Evolutionary conservation across 1,139 yeast species (phyloP), one percentile per base, ranked within the genome.

Genomic region (Pichia sp.): DNA sequence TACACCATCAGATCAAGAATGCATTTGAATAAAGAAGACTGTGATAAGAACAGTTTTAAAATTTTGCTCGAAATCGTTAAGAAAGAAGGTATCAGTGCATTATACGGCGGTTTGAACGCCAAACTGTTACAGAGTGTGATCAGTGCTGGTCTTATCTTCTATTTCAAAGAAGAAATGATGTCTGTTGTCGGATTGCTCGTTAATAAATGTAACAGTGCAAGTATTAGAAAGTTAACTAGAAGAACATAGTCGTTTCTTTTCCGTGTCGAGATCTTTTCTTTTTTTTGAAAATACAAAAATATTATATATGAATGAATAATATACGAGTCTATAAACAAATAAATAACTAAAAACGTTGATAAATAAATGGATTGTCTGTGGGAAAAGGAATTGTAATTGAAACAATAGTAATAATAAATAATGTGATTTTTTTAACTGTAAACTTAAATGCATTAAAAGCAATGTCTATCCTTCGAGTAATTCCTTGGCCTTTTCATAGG

Each of bases 141-240:
- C 50, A 88, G 96, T 38, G 94, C 96, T 6, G 97, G 96, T 1
- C 86, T 91, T 61, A 74, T 91, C 59, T 91, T 91, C 65, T 87
- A 84, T 66, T 90, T 91, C 69, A 91, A 91, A 70, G 97, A 91
- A 65, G 93, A 87, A 66, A 76, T 90, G 55, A 76, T 83, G 50
- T 59, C 67, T 4, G 71, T 81, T n/a, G 73, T 79, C 48, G 48
- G 35, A 20, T 18, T 31, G 15, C 5, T 31, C 5, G 35, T 45
- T 9, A 34, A 38, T 22, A 38, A 10, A 8, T 38, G 38, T 27
- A 45, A 34, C 19, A 4, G 6, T 14, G 21, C 18, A 5, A 6
- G 3, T 8, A 14, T 34, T 11, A 19, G 17, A 34, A 34, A 34
- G 3, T 5, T 20, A 20, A 34, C 6, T 14, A 21, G 22, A 34